phyloP scores from a whole-genome alignment of 345 rosid species.

The Psidium guajava region DNA sequence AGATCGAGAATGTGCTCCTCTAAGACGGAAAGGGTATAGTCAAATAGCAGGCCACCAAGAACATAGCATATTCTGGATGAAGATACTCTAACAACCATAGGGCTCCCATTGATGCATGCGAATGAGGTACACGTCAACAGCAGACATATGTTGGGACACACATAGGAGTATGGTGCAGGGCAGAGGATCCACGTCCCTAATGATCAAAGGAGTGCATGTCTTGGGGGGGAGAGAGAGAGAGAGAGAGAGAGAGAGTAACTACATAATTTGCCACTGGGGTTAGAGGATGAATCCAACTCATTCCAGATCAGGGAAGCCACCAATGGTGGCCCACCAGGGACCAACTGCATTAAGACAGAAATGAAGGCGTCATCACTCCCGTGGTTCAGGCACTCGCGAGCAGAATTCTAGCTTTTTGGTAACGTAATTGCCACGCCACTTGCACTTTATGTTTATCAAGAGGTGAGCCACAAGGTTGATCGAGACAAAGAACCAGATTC shows the following conservation, averaged over 20 bases:
- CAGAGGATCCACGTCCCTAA: no score
- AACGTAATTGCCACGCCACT: background rate
- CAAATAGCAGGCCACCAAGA: no score
- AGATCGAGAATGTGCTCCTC: no score
- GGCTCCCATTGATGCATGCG: no score
- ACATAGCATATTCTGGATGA: no score
- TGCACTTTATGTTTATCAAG: background rate
- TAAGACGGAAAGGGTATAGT: no score
- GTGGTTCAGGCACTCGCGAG: background rate
- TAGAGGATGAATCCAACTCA: background rate
- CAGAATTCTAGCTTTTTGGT: background rate
- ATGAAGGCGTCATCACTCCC: background rate
- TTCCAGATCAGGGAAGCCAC: slow-evolving; percentile 59
- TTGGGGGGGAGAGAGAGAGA: background rate
- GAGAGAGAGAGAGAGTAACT: background rate
- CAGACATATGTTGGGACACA: no score
- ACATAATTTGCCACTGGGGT: background rate
- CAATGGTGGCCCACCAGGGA: no score
- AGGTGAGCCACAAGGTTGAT: background rate
- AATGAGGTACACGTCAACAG: no score
- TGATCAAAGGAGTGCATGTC: background rate
- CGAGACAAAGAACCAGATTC: background rate
- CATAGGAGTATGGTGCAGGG: no score
- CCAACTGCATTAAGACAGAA: slow-evolving; percentile 50
- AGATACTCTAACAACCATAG: no score